Percentiles rank a stretch among this genome's conserved stretches.
phyloP scores from a whole-genome alignment of 2,329 filamentous ascomycete genomes.

The Aspergillus costaricaensis region DNA sequence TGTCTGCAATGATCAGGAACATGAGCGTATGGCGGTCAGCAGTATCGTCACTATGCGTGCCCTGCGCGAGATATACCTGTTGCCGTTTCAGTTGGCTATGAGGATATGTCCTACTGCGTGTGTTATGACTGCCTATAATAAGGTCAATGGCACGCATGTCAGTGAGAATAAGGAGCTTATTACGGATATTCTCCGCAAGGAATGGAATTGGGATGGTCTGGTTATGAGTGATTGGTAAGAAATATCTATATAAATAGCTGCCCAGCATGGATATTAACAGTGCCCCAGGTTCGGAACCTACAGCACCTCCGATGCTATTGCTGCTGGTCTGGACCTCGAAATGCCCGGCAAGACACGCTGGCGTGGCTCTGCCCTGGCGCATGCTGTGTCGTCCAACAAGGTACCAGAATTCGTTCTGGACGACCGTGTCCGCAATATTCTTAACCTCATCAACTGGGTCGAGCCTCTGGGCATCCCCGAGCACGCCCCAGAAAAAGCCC shows the following conservation, averaged over 20 bases:
- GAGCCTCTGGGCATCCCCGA: slow-evolving; percentile 58
- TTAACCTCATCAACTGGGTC: slow-evolving; percentile 62
- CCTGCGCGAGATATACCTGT: slow-evolving; percentile 63
- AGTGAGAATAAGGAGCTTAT: slow-evolving; percentile 47
- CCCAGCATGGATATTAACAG: neutral
- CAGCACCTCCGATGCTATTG: slow-evolving; percentile 47
- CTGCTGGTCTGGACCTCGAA: slow-evolving; percentile 50
- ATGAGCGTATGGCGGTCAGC: slow-evolving; percentile 47
- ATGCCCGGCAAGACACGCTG: slow-evolving; percentile 51
- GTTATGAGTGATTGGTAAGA: slow-evolving; percentile 51
- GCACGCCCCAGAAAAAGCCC: slow-evolving; percentile 55
- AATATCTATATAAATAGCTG: too few species aligned
- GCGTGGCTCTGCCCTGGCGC: slow-evolving; percentile 42
- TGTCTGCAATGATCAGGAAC: slow-evolving; percentile 51
- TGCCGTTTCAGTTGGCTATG: slow-evolving; percentile 64
- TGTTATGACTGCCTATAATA: slow-evolving; percentile 63
- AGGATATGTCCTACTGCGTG: slow-evolving; percentile 57
- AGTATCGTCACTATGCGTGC: slow-evolving; percentile 54
- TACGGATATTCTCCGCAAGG: slow-evolving; percentile 46
- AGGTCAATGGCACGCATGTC: slow-evolving; percentile 54
- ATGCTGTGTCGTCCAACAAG: slow-evolving; percentile 58
- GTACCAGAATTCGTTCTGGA: slow-evolving; percentile 58
- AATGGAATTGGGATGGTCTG: slow-evolving; percentile 50
- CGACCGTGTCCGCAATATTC: slow-evolving; percentile 58
- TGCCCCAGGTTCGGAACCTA: slow-evolving; percentile 48